phyloP scores from a whole-genome alignment of 768 basidiomycete species.

The Leccinum barrowsii region DNA sequence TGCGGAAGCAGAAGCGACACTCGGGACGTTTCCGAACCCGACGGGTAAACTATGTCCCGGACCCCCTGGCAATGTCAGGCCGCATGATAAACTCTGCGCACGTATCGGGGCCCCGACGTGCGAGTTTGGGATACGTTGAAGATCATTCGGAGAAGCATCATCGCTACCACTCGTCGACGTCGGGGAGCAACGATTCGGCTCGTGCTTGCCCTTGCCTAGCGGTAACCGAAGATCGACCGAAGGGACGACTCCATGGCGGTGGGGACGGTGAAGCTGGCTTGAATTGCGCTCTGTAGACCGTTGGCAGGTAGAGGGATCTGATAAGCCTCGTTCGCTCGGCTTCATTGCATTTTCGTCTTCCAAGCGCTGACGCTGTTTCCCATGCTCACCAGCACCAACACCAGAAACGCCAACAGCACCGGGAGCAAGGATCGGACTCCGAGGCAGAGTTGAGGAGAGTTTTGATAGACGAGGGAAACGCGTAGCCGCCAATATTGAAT shows the following conservation, averaged over 20 bases:
- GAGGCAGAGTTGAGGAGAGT: neutral
- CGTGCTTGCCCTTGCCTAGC: neutral
- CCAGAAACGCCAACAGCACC: too few species aligned
- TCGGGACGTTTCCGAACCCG: constrained; percentile 4
- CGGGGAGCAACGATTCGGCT: neutral
- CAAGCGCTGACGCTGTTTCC: neutral
- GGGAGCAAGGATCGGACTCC: neutral
- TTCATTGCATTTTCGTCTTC: neutral
- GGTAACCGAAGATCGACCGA: constrained; percentile 18
- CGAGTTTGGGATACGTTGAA: neutral
- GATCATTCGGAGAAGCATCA: constrained; percentile 25
- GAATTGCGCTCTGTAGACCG: neutral
- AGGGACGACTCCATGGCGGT: neutral
- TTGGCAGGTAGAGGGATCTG: neutral
- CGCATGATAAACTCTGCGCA: constrained; percentile 12
- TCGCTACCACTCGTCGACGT: neutral
- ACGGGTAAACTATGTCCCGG: neutral
- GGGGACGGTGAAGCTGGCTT: neutral
- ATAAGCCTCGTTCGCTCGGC: neutral
- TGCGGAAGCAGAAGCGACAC: neutral
- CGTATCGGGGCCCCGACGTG: constrained; percentile 3
- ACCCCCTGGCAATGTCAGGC: neutral
- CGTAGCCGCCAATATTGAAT: neutral
- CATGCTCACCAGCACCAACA: neutral
- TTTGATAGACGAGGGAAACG: constrained; percentile 10